phyloP scores from a whole-genome alignment of 768 basidiomycete species.

The Auricularia sp. region DNA sequence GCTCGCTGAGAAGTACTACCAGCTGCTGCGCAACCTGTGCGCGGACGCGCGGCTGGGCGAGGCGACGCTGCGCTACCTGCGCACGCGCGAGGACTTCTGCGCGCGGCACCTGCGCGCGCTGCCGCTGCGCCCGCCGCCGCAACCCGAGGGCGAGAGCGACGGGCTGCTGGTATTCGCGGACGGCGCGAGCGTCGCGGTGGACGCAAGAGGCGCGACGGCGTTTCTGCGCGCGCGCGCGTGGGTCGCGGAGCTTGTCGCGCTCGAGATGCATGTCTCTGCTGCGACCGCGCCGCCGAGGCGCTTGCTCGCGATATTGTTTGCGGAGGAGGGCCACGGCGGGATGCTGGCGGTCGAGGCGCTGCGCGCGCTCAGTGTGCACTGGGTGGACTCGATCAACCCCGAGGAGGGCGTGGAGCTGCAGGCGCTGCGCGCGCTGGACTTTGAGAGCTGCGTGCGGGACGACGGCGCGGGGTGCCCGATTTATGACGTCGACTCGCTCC shows the following conservation, averaged over 20 bases:
- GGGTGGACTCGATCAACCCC: slow-evolving; percentile 62
- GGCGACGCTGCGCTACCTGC: slow-evolving; percentile 74
- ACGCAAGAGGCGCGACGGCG: slow-evolving; percentile 55
- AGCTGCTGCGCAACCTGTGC: slow-evolving; percentile 76
- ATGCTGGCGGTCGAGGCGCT: slow-evolving; percentile 68
- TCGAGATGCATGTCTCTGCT: slow-evolving; percentile 82
- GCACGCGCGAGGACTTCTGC: slow-evolving; percentile 84
- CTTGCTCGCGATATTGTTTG: slow-evolving; percentile 74
- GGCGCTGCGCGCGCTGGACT: slow-evolving; percentile 47
- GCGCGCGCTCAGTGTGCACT: slow-evolving; percentile 78
- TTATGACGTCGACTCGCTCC: slow-evolving; percentile 62
- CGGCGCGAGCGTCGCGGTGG: slow-evolving; percentile 57
- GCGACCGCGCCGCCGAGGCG: slow-evolving; percentile 57
- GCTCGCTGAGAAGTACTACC: slow-evolving; percentile 79
- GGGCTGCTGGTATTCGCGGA: slow-evolving; percentile 63
- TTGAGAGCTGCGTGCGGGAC: slow-evolving; percentile 57
- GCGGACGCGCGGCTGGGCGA: slow-evolving; percentile 77
- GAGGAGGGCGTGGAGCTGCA: slow-evolving; percentile 48
- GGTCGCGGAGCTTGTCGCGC: slow-evolving; percentile 74
- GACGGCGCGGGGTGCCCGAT: slow-evolving; percentile 72
- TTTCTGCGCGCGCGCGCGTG: slow-evolving; percentile 78
- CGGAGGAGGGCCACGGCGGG: slow-evolving; percentile 39
- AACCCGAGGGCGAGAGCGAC: slow-evolving; percentile 34
- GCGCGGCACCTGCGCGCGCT: slow-evolving; percentile 72
- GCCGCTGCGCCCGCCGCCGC: slow-evolving; percentile 48